A percentile compares a stretch with the other conserved stretches of the same genome.
Evolutionary conservation across 768 basidiomycete species (phyloP).

Genomic region (Collybia mongolica): DNA sequence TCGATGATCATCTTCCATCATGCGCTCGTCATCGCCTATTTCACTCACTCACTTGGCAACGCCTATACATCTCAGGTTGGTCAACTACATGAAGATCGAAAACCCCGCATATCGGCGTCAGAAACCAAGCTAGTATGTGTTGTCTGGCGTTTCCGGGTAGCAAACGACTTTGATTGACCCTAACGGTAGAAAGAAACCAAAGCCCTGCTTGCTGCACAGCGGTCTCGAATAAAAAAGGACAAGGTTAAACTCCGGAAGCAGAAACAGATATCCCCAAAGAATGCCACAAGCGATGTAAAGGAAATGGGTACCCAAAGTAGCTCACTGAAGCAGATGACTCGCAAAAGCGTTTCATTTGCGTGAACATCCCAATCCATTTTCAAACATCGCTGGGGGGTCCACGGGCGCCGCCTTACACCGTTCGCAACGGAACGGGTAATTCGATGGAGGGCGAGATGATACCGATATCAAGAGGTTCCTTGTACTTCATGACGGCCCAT

Average conservation of each 20-base stretch:
- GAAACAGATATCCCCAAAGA: not conserved
- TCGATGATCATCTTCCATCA: not conserved
- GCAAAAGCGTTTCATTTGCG: constrained; percentile 10
- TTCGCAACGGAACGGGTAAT: too few relatives aligned
- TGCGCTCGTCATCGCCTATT: not conserved
- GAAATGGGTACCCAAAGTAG: not conserved
- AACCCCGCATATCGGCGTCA: constrained; percentile 22
- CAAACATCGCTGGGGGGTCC: too few relatives aligned
- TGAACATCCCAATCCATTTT: not conserved
- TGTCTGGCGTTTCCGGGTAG: not conserved
- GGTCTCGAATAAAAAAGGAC: constrained; percentile 35
- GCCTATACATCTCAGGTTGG: constrained; percentile 19
- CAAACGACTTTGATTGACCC: not conserved
- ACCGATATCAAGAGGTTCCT: not conserved
- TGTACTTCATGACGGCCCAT: not conserved
- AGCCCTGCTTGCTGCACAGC: constrained; percentile 32
- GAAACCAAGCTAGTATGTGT: constrained; percentile 38
- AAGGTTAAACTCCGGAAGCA: constrained; percentile 32
- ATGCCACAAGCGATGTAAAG: not conserved
- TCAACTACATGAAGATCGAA: constrained; percentile 24
- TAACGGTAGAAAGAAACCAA: constrained; percentile 40
- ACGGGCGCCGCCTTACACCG: too few relatives aligned
- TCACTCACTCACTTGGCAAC: not conserved
- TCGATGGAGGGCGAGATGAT: too few relatives aligned
- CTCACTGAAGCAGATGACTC: not conserved